A percentile compares a stretch with the other conserved stretches of the same genome.
Conservation (phyloP, 2,329 filamentous ascomycete genomes). For the Ophiostoma tasmaniense region DNA sequence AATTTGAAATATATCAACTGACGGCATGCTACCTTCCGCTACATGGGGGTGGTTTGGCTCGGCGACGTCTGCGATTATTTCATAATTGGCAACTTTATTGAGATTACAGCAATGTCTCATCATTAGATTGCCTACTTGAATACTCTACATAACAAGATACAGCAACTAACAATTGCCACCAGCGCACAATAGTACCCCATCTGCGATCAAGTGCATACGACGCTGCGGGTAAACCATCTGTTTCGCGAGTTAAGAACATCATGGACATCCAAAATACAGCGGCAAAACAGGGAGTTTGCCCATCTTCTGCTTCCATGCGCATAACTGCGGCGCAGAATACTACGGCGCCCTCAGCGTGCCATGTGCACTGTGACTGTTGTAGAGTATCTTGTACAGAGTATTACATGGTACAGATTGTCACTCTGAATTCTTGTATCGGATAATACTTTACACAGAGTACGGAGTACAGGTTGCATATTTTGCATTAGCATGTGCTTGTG, state of each 20-base stretch:
- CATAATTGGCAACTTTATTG: not conserved
- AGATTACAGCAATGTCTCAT: not conserved
- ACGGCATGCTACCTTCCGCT: not conserved
- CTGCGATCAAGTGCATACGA: not conserved
- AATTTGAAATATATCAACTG: not conserved
- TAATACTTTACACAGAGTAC: not conserved
- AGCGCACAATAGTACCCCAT: constrained; percentile 1
- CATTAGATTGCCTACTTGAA: not conserved
- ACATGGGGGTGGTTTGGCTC: not conserved
- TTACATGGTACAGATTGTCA: not conserved
- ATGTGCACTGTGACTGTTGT: not conserved
- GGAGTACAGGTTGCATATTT: not conserved
- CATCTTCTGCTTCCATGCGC: not conserved
- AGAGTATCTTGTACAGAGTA: no score
- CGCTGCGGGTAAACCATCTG: not conserved
- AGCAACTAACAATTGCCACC: not conserved
- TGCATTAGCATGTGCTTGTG: not conserved
- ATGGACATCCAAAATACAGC: no score
- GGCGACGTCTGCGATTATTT: not conserved
- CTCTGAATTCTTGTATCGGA: not conserved
- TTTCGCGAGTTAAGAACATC: not conserved
- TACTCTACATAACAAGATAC: not conserved
- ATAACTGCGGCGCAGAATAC: not conserved
- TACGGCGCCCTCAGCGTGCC: not conserved
- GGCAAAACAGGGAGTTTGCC: not conserved